Evolutionary conservation across 2,329 filamentous ascomycete genomes (phyloP), one percentile per base, ranked within the genome.

Genomic region (Aspergillus fijiensis): DNA sequence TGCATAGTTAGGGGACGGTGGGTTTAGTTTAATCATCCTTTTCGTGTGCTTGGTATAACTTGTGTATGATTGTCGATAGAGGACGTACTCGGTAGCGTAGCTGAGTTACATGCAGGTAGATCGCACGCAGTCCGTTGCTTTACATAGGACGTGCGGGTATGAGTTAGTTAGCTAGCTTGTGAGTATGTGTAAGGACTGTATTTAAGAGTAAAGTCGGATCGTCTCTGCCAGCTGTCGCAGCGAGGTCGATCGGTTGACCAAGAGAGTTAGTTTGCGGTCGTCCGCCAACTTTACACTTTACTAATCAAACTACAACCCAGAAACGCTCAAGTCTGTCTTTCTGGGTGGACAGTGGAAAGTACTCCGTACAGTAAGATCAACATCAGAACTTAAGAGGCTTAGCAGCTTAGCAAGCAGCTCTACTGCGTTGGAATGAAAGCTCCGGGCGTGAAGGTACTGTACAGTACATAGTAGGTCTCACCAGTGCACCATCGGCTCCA

Each of bases 1-100:
- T 55, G 21, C 52, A 48, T 11, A 29, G 14, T 12, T 45, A 23
- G 42, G 39, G 42, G 52, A 42, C 25, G 52, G 42, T 33, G 52
- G 39, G 42, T 33, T 55, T 19, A 23, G 52, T 39, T 55, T 55
- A 55, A 55, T 55, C 52, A 48, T 55, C 52, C 52, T 55, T 55
- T 55, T 19, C 16, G 2, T 6, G 33, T 16, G 33, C 33, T 12
- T 35, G 33, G 33, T 5, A 35, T 12, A 16, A 23, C 23, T 35
- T 35, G 33, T 16, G 11, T 35, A 12, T 35, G 11, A 14, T 29
- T 29, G 27, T 29, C 27, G 7, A 29, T 29, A 3, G 33, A 35
- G 33, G 16, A 35, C 33, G 33, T 35, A 14, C 10, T 35, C 33
- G 3, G 33, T 29, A 29, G 27, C 5, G 27, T 29, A 10, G 27